Percentiles rank a stretch among this genome's conserved stretches.
These are phyloP conservation scores for Scheffersomyces cryptocercus DNA, from an alignment of 1,139 yeast genomes.

Conservation along the genomic window DNA sequence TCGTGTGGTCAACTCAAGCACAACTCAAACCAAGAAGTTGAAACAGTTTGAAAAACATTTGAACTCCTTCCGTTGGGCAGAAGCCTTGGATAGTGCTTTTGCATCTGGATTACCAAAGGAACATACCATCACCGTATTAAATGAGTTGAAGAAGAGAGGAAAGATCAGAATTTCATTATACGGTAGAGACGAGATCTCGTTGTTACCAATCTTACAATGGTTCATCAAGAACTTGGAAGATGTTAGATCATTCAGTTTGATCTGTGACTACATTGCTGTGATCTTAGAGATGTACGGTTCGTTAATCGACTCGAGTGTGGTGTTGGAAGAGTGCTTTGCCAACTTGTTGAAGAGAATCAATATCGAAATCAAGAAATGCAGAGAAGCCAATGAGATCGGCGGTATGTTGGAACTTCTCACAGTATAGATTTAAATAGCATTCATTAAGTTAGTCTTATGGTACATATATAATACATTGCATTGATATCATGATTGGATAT, in stretches of 20 bases:
- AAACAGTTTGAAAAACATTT: constrained; percentile 81
- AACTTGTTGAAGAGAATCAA: constrained; percentile 62
- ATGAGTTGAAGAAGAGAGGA: constrained; percentile 84
- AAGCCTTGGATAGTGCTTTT: constrained; percentile 87
- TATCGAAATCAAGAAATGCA: constrained; percentile 72
- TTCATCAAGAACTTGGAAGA: constrained; percentile 75
- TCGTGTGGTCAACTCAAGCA: constrained; percentile 60
- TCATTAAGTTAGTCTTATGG: constrained; percentile 4
- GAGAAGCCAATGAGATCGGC: constrained; percentile 84
- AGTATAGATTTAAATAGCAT: constrained; percentile 23
- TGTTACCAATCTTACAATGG: constrained; percentile 88
- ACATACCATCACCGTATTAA: constrained; percentile 74
- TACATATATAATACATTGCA: constrained; percentile 5
- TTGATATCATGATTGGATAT: constrained; percentile 2
- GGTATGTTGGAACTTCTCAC: constrained; percentile 90
- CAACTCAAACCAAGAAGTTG: constrained; percentile 55
- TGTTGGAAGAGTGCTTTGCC: constrained; percentile 69
- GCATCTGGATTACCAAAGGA: constrained; percentile 76
- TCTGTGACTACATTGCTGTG: constrained; percentile 83
- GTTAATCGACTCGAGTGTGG: constrained; percentile 73
- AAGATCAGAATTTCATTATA: constrained; percentile 76
- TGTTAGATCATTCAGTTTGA: constrained; percentile 69
- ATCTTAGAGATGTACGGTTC: constrained; percentile 78
- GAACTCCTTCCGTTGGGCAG: constrained; percentile 88
- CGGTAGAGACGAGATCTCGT: constrained; percentile 80